These are phyloP conservation scores for Globisporangium echinulatum DNA, from an alignment of 352 stramenopile species.

Conservation along the genomic window DNA sequence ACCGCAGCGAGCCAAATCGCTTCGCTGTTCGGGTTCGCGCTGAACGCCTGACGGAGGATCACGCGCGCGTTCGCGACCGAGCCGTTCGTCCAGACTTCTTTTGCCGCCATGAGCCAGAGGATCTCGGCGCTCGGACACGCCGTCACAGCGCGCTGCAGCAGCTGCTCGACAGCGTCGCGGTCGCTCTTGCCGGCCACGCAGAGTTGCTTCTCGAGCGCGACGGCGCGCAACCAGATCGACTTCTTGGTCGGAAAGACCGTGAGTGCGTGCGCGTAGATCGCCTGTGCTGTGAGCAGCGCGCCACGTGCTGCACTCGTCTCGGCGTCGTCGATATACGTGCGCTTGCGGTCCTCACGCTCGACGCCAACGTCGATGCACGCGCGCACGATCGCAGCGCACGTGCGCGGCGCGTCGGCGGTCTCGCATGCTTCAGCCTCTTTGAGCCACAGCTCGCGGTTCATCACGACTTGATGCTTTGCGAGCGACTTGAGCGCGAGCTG, in stretches of 20 bases:
- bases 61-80: conserved; percentile 91
- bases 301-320: conserved; percentile 85
- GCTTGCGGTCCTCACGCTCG: conserved; percentile 93
- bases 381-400: conserved; percentile 92
- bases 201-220: conserved; percentile 93
- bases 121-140: conserved; percentile 93
- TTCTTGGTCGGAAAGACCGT: conserved; percentile 89
- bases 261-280: conserved; percentile 92
- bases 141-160: conserved; percentile 92
- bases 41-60: conserved; percentile 96
- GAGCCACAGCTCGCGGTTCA: conserved; percentile 95
- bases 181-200: conserved; percentile 72
- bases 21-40: conserved; percentile 95
- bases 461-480: conserved; percentile 86
- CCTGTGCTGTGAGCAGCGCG: conserved; percentile 89
- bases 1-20: conserved; percentile 94
- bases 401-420: conserved; percentile 85
- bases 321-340: conserved; percentile 97
- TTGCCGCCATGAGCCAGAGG: conserved; percentile 97
- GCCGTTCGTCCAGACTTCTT: conserved; percentile 95
- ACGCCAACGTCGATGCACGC: conserved; percentile 93
- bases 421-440: conserved; percentile 95
- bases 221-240: conserved; percentile 93
- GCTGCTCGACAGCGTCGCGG: conserved; percentile 67
- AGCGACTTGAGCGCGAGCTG: conserved; percentile 85